Base-by-base conservation (phyloP, 2,329 filamentous ascomycete genomes). In the Nothomitra cinnamomea region DNA sequence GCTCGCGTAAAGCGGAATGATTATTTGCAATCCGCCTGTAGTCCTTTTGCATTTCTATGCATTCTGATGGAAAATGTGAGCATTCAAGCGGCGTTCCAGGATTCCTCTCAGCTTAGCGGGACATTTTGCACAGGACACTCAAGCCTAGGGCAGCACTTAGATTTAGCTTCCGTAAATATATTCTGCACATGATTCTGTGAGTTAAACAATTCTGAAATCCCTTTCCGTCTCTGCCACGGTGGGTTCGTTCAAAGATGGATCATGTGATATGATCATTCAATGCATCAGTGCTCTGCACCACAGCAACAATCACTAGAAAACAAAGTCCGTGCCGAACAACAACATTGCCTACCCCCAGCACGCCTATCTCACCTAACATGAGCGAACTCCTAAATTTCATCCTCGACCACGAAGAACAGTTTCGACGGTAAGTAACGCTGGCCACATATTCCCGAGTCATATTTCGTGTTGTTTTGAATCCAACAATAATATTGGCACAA, bases 341-440 rank as follows among this genome's bases (percentile, higher is more conserved):
- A 48, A 13, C 43, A 22, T 45, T 10, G 22, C 19, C 21, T 12
- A 45, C 21, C 12, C 42, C 19, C 42, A 19, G 13, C 10, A 10
- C 22, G 21, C 22, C 7, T 10, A 22, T 48, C 22, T 28, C 28
- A 17, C 13, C 52, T 53, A 70, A 57, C 58, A 83, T 83, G 80
- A 75, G 75, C 61, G 78, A 84, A 62, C 78, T 90, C 54, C 72
- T 87, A 47, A 73, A 79, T 52, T 89, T 78, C 62, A 74, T 85
- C 54, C 66, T 78, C 52, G 66, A 75, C 41, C 72, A 80, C 59
- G 78, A 83, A 63, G 69, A 74, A 47, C 76, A 78, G 57, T 85
- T 85, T 54, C 69, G 74, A 61, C 78, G 70, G 78, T 79, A 64
- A 52, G 65, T 47, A 25, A 40, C 12, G 22, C 22, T 12, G 6